phyloP scores from a whole-genome alignment of 1,284 basidiomycete genomes.

The Moesziomyces antarcticus region DNA sequence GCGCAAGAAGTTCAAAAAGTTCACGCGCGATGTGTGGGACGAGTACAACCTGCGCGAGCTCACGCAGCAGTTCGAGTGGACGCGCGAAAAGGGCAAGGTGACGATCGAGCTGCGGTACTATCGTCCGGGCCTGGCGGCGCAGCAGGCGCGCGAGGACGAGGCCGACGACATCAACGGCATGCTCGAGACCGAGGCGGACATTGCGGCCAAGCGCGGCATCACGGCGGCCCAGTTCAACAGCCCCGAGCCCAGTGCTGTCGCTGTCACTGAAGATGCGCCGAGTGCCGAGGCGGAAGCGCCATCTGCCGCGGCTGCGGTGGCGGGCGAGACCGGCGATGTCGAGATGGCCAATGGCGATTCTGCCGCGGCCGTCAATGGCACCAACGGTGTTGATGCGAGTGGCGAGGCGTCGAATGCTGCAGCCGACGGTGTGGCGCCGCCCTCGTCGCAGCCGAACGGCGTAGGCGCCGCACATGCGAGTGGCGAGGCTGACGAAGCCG shows the following conservation, averaged over 20 bases:
- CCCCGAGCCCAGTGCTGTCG: conserved; percentile 6
- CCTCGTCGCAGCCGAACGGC: conserved; percentile 26
- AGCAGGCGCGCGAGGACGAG: conserved; percentile 13
- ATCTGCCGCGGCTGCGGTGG: not conserved
- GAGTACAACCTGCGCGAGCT: conserved; percentile 68
- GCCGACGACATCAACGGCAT: conserved; percentile 26
- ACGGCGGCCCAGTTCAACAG: conserved; percentile 45
- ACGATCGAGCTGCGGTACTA: conserved; percentile 78
- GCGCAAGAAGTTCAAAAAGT: conserved; percentile 91
- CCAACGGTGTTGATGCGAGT: conserved; percentile 3
- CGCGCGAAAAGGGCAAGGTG: conserved; percentile 58
- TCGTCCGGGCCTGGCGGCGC: conserved; percentile 16
- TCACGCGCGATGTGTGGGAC: conserved; percentile 79
- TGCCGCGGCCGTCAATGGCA: conserved; percentile 6
- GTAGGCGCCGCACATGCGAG: not conserved
- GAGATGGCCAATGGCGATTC: conserved; percentile 29
- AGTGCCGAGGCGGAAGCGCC: conserved; percentile 3
- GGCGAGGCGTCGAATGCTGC: conserved; percentile 1
- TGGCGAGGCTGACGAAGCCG: not conserved
- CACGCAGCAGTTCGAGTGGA: conserved; percentile 64
- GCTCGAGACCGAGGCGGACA: conserved; percentile 43
- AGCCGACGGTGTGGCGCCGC: conserved; percentile 8
- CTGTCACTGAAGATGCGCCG: conserved; percentile 10
- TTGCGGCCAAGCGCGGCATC: conserved; percentile 34
- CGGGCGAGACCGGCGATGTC: conserved; percentile 14